Percentiles rank a stretch among this genome's conserved stretches.
Conservation (phyloP, 2,329 filamentous ascomycete genomes). For the Trichoderma sp. region DNA sequence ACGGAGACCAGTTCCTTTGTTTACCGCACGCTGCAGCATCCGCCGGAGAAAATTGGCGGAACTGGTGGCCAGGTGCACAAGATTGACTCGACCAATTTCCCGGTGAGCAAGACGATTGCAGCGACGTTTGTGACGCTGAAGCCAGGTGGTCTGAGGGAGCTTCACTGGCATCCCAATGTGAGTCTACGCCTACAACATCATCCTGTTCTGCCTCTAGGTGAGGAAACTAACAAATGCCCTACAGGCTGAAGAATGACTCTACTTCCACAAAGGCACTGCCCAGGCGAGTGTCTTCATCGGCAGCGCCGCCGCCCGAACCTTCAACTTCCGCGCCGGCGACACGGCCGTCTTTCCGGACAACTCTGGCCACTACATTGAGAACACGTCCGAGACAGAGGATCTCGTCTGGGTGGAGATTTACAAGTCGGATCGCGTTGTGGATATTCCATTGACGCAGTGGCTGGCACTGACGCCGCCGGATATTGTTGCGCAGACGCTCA, state of each 20-base stretch:
- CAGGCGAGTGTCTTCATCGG: constrained; percentile 68
- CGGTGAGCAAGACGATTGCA: constrained; percentile 65
- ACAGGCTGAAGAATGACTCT: constrained; percentile 70
- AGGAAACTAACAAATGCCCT: not conserved
- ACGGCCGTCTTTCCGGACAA: constrained; percentile 71
- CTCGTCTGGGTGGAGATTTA: constrained; percentile 71
- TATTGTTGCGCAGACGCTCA: constrained; percentile 62
- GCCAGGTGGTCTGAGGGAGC: constrained; percentile 63
- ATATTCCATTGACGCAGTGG: constrained; percentile 70
- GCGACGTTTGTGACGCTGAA: constrained; percentile 65
- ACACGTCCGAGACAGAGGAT: constrained; percentile 64
- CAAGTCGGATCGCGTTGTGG: constrained; percentile 66
- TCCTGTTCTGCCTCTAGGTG: not conserved
- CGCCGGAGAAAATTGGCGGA: constrained; percentile 59
- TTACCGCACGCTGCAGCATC: constrained; percentile 60
- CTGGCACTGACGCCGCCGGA: constrained; percentile 66
- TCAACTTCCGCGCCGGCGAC: constrained; percentile 68
- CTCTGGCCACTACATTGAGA: constrained; percentile 69
- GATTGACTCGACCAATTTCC: constrained; percentile 69
- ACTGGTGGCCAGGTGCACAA: constrained; percentile 64
- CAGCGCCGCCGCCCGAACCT: constrained; percentile 62
- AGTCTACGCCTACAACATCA: constrained; percentile 31
- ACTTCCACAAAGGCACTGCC: constrained; percentile 65
- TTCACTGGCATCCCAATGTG: constrained; percentile 72
- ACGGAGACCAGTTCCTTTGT: constrained; percentile 63